A percentile compares a stretch with the other conserved stretches of the same genome.
phyloP scores from a whole-genome alignment of 2,329 filamentous ascomycete species.

The Orbilia brochopaga region DNA sequence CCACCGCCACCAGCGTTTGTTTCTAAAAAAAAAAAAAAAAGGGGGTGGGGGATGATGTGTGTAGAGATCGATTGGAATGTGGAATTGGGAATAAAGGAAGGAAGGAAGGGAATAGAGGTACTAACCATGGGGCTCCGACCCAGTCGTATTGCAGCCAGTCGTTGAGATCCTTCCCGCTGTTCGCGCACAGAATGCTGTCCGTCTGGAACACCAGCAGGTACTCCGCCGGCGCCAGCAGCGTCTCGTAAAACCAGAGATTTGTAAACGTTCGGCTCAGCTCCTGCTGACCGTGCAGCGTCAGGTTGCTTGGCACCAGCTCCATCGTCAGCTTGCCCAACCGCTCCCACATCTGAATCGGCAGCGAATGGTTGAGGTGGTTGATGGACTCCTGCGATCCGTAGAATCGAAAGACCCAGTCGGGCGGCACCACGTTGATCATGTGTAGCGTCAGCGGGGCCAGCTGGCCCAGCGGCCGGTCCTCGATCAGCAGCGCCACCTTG shows the following conservation, averaged over 20 bases:
- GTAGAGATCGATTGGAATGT: too few species aligned
- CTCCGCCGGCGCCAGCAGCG: constrained; percentile 45
- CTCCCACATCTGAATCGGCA: constrained; percentile 52
- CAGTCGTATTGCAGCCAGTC: constrained; percentile 65
- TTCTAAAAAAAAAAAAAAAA: too few species aligned
- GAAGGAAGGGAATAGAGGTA: not conserved
- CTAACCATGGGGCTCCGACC: constrained; percentile 63
- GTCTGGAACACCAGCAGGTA: constrained; percentile 64
- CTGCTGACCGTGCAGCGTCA: constrained; percentile 64
- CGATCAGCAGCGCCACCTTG: constrained; percentile 66
- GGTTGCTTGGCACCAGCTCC: constrained; percentile 63
- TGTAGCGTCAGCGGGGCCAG: constrained; percentile 65
- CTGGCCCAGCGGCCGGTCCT: constrained; percentile 62
- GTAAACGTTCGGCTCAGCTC: constrained; percentile 65
- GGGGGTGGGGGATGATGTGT: too few species aligned
- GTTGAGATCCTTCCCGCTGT: constrained; percentile 61
- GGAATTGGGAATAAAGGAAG: not conserved
- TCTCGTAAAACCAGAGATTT: constrained; percentile 62
- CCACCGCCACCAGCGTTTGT: too few species aligned
- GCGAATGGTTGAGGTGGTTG: constrained; percentile 51
- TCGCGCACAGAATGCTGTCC: constrained; percentile 66
- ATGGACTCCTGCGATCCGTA: constrained; percentile 45
- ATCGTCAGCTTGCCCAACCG: constrained; percentile 58
- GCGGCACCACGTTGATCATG: constrained; percentile 65
- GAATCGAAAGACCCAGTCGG: constrained; percentile 65